These are phyloP conservation scores for Lasiodiplodia sp. DNA, from an alignment of 2,329 filamentous ascomycete genomes.

Conservation along the genomic window DNA sequence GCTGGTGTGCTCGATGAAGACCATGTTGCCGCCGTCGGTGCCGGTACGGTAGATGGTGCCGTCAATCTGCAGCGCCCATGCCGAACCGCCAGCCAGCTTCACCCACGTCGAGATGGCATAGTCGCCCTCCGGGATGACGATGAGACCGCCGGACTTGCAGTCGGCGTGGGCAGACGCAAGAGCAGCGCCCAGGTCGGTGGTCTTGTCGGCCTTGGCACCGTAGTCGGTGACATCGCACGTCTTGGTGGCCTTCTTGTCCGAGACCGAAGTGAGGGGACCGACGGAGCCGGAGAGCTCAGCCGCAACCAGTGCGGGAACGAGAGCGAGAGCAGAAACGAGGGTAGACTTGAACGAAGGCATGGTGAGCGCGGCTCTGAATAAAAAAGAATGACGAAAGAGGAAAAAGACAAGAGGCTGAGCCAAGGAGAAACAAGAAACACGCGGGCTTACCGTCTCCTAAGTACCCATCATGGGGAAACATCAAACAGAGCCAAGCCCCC, in stretches of 20 bases:
- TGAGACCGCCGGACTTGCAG: conserved; percentile 59
- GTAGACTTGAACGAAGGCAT: conserved; percentile 39
- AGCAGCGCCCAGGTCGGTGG: conserved; percentile 60
- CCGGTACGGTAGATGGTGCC: conserved; percentile 62
- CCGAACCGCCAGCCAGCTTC: conserved; percentile 55
- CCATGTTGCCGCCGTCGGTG: conserved; percentile 60
- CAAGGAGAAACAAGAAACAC: conserved; percentile 23
- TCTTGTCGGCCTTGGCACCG: conserved; percentile 59
- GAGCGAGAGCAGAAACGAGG: conserved; percentile 35
- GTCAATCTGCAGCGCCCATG: conserved; percentile 61
- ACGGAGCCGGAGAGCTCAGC: conserved; percentile 45
- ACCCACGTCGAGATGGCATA: conserved; percentile 61
- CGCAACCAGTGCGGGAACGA: conserved; percentile 36
- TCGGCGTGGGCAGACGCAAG: conserved; percentile 58
- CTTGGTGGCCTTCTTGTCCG: conserved; percentile 55
- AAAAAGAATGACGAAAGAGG: conserved; percentile 21
- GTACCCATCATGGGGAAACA: conserved; percentile 18
- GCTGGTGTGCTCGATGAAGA: conserved; percentile 57
- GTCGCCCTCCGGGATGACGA: conserved; percentile 57
- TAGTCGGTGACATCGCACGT: conserved; percentile 62
- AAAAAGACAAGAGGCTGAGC: conserved; percentile 3
- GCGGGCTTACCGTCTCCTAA: conserved; percentile 16
- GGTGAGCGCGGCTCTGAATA: conserved; percentile 28
- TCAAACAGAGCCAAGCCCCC: conserved; percentile 16
- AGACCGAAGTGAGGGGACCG: conserved; percentile 41